These are phyloP conservation scores for Epichloe scottii DNA, from an alignment of 2,329 filamentous ascomycete genomes.

Conservation along the genomic window DNA sequence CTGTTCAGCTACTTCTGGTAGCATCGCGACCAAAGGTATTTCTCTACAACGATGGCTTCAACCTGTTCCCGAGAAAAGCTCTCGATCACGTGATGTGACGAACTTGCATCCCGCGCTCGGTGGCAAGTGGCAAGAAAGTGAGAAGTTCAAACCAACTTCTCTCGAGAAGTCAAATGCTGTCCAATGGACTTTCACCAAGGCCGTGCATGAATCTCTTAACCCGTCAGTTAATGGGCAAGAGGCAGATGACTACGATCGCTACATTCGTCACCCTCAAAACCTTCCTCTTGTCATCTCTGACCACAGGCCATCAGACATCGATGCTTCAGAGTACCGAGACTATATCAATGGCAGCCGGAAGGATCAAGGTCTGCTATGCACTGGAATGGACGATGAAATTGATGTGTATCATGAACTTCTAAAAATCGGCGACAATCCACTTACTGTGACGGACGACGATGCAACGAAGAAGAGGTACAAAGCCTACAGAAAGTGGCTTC, in stretches of 20 bases:
- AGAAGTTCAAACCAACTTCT: constrained; percentile 41
- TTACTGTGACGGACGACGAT: constrained; percentile 83
- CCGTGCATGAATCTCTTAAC: constrained; percentile 75
- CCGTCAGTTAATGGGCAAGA: constrained; percentile 68
- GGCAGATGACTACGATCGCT: constrained; percentile 74
- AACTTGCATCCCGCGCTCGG: background rate
- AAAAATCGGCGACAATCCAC: constrained; percentile 63
- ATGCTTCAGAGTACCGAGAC: constrained; percentile 60
- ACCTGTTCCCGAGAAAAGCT: constrained; percentile 26
- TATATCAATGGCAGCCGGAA: constrained; percentile 63
- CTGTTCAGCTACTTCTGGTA: constrained; percentile 27
- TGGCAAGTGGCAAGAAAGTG: constrained; percentile 1
- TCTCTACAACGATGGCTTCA: constrained; percentile 52
- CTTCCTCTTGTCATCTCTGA: constrained; percentile 70
- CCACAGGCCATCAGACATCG: constrained; percentile 47
- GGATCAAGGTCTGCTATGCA: constrained; percentile 41
- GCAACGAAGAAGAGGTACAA: constrained; percentile 89
- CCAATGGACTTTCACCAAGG: constrained; percentile 79
- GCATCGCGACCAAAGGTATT: constrained; percentile 32
- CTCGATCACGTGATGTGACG: constrained; percentile 4
- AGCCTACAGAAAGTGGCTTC: constrained; percentile 88
- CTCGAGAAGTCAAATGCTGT: constrained; percentile 70
- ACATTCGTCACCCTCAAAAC: constrained; percentile 79
- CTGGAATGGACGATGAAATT: constrained; percentile 32
- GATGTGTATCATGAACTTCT: constrained; percentile 65